Evolutionary conservation across 257 asterid genomes (phyloP).

Genomic region (Nyctanthes arbortristis): DNA sequence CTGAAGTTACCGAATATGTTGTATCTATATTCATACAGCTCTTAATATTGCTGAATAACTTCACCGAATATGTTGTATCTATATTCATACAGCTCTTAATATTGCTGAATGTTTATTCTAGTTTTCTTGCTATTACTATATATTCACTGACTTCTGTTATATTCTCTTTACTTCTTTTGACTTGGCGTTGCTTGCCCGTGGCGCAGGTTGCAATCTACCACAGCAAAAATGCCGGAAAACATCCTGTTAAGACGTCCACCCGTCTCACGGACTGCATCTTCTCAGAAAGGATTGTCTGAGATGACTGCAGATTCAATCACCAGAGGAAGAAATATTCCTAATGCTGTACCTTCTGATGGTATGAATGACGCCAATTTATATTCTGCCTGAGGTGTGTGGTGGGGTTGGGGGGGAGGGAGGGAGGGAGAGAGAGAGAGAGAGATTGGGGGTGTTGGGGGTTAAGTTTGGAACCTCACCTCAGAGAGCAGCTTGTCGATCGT

Average conservation of each 20-base stretch:
- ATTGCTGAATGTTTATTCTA: background rate
- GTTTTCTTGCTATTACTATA: constrained; percentile 11
- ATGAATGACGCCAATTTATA: too few relatives aligned
- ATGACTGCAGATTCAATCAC: constrained; percentile 42
- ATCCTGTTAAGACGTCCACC: constrained; percentile 83
- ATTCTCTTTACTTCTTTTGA: background rate
- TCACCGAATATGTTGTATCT: too few relatives aligned
- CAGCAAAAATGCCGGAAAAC: constrained; percentile 61
- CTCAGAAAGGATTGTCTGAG: constrained; percentile 67
- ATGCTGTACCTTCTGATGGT: constrained; percentile 61
- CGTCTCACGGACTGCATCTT: constrained; percentile 58
- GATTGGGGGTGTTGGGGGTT: too few relatives aligned
- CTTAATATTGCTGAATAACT: background rate
- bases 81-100: background rate
- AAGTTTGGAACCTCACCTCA: too few relatives aligned
- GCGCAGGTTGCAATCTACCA: constrained; percentile 39
- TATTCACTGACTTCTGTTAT: background rate
- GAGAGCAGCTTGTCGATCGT: background rate
- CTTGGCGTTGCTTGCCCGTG: constrained; percentile 4
- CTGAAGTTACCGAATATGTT: background rate
- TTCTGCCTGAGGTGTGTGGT: too few relatives aligned
- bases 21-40: background rate
- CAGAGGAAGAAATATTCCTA: constrained; percentile 48
- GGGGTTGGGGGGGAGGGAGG: too few relatives aligned
- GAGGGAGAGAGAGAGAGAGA: too few relatives aligned